Percentiles rank a stretch among this genome's conserved stretches.
Evolutionary conservation across 164 flowering plant species (phyloP).

Genomic region (Vitis rupestris): DNA sequence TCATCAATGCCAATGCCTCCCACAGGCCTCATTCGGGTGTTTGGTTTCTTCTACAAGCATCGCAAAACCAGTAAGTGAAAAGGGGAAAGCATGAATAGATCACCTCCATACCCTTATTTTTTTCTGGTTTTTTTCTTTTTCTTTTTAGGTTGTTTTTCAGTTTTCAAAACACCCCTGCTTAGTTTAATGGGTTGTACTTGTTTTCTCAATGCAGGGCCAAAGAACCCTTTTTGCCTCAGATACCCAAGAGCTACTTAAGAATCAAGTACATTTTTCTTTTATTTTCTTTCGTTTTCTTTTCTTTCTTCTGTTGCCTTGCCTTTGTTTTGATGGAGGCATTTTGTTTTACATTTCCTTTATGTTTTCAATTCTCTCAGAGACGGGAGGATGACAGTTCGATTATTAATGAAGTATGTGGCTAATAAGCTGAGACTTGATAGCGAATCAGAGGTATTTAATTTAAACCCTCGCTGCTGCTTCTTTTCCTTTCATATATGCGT

Average conservation of each 20-base stretch:
- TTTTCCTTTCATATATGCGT: not conserved
- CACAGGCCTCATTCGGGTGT: constrained; percentile 70
- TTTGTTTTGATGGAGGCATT: not conserved
- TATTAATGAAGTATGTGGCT: constrained; percentile 84
- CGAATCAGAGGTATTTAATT: constrained; percentile 91
- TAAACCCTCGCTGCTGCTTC: not conserved
- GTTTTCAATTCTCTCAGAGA: constrained; percentile 43
- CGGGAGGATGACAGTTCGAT: constrained; percentile 81
- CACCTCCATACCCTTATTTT: not conserved
- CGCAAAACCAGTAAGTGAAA: constrained; percentile 70
- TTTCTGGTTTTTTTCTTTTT: not conserved
- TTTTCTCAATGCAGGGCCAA: constrained; percentile 54
- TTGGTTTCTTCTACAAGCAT: constrained; percentile 90
- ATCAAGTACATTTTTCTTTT: constrained; percentile 57
- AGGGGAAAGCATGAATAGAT: not conserved
- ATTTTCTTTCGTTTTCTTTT: not conserved
- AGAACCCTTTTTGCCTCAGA: constrained; percentile 90
- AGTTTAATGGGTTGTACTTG: constrained; percentile 14
- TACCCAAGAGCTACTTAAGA: constrained; percentile 87
- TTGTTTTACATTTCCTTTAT: not conserved
- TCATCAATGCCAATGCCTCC: constrained; percentile 54
- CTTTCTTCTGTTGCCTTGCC: not conserved
- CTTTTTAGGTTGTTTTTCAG: not conserved
- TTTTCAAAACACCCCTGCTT: not conserved
- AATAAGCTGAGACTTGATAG: constrained; percentile 80